Percentiles rank a stretch among this genome's conserved stretches.
Conservation (phyloP, 208 protist genomes). For the Trypanosoma avium region DNA sequence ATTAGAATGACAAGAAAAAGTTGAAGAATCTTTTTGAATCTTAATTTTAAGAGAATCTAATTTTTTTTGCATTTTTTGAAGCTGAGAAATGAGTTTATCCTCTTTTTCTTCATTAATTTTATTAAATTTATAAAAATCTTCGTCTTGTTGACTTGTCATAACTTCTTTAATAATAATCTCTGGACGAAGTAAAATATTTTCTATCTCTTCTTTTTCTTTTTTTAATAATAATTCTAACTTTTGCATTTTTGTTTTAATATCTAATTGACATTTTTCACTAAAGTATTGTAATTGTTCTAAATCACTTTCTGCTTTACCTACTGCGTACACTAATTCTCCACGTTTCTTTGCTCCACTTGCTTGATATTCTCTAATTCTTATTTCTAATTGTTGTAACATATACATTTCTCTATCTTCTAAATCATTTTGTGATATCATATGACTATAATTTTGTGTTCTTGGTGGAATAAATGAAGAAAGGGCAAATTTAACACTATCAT, state of each 20-base stretch:
- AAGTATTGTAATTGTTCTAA: not conserved
- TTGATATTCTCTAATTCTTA: conserved; percentile 3
- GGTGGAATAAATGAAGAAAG: not conserved
- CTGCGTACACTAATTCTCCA: conserved; percentile 4
- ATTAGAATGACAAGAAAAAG: too few species aligned
- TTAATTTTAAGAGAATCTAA: not conserved
- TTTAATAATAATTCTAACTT: not conserved
- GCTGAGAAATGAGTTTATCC: not conserved
- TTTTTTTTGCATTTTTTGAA: conserved; percentile 2
- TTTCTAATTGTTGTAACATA: conserved; percentile 10
- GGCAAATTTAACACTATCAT: too few species aligned
- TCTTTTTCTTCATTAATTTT: conserved; percentile 1
- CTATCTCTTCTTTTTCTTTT: not conserved
- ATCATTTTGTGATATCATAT: not conserved
- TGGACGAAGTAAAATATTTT: not conserved
- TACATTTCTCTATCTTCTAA: not conserved
- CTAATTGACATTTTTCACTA: not conserved
- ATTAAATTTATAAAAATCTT: too few species aligned
- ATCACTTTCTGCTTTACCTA: conserved; percentile 7
- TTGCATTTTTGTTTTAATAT: not conserved
- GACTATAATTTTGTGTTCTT: too few species aligned
- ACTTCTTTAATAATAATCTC: not conserved
- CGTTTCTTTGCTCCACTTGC: conserved; percentile 1
- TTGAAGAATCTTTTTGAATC: not conserved
- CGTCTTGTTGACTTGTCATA: not conserved